phyloP scores from a whole-genome alignment of 495 filamentous ascomycete species.

The Neurospora pannonica region DNA sequence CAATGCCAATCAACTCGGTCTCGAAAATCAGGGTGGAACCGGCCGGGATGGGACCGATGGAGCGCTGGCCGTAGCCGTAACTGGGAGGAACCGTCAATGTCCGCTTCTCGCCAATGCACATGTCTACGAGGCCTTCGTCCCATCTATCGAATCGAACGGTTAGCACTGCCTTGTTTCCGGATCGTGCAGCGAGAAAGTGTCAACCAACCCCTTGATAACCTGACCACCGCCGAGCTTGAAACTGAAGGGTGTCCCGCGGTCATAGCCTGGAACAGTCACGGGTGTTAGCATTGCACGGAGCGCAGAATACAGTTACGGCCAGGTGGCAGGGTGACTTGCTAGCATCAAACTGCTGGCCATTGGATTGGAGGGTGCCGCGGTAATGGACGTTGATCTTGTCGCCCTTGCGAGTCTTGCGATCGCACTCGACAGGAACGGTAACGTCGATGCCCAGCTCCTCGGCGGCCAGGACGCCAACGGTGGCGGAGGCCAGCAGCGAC shows the following conservation, averaged over 20 bases:
- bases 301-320: constrained; percentile 4
- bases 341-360: constrained; percentile 49
- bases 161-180: background rate
- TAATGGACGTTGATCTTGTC: constrained; percentile 84
- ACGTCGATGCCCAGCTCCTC: constrained; percentile 63
- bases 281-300: constrained; percentile 5
- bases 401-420: constrained; percentile 64
- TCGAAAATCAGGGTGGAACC: constrained; percentile 81
- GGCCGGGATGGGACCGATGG: constrained; percentile 68
- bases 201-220: constrained; percentile 74
- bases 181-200: background rate
- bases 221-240: constrained; percentile 71
- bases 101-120: constrained; percentile 94
- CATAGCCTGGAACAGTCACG: constrained; percentile 45
- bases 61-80: constrained; percentile 70
- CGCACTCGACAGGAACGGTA: constrained; percentile 55
- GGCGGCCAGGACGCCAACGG: constrained; percentile 40
- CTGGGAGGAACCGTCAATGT: constrained; percentile 85
- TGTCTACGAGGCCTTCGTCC: constrained; percentile 85
- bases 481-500: constrained; percentile 41
- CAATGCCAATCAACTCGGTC: constrained; percentile 83
- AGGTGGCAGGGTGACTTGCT: constrained; percentile 21
- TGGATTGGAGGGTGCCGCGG: constrained; percentile 60
- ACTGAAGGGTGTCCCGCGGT: constrained; percentile 61
- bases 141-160: constrained; percentile 41